Evolutionary conservation across 2,329 filamentous ascomycete species (phyloP), one percentile per base, ranked within the genome.

Genomic region (Zymoseptoria ardabiliae): DNA sequence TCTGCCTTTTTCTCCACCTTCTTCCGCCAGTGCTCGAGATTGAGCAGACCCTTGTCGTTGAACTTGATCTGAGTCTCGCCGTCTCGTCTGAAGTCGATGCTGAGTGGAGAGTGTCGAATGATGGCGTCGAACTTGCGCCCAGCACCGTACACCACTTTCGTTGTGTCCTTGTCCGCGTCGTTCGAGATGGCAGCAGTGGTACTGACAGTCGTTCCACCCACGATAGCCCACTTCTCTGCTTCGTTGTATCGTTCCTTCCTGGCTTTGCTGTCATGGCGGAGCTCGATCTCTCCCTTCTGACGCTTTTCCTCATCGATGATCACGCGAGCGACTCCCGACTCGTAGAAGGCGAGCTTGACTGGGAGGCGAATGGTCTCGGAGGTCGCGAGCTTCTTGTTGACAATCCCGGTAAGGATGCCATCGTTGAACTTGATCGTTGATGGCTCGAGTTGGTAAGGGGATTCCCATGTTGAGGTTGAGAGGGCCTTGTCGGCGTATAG

Each of bases 191-290:
- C 84, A 52, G 90, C 90, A 56, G 83, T 81, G 69, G 83, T 86
- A 75, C 92, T 91, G 50, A 87, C 73, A 50, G 86, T 82, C 56
- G 93, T 77, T 1, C 90, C 91, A 58, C 91, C 93, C 51, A 96
- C 90, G 63, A 99, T 82, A 21, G 88, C 85, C 88, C 90, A 96
- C 64, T 90, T 85, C 65, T 88, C 89, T 13, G 88, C 89, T 75
- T 97, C 94, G 68, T 97, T 95, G 74, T 97, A 99, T 63, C 94
- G 84, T 73, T 97, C 90, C 75, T 97, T 97, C 67, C 91, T 84
- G 5, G 84, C 88, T 67, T 85, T 85, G 75, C 94, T 97, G 68
- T 86, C 84, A 73, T 97, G 89, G 61, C 94, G 83, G 59, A 99
- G 79, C 65, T 91, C 86, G 62, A 99, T 95, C 4, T 96, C 88